Conservation (phyloP, 2,329 filamentous ascomycete species). For the Sarocladiaceae sp. region DNA sequence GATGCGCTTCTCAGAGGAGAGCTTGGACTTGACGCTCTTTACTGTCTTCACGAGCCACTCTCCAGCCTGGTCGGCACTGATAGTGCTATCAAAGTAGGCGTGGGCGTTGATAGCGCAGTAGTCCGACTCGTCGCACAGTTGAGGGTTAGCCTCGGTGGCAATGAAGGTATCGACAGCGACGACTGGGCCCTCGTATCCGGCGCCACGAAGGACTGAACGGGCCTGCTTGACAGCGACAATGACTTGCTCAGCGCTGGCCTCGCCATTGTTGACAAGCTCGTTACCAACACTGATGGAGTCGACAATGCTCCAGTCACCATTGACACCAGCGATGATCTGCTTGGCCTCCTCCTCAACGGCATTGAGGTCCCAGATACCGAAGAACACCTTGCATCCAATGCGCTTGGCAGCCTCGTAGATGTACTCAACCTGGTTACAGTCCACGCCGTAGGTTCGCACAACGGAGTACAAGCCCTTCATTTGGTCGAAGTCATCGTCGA, state of each 20-base stretch:
- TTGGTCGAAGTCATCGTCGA: conserved; percentile 59
- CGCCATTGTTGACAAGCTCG: conserved; percentile 67
- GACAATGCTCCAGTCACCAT: conserved; percentile 63
- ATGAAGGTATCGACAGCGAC: conserved; percentile 78
- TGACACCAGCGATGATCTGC: conserved; percentile 54
- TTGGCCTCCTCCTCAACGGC: conserved; percentile 53
- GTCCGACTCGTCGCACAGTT: conserved; percentile 69
- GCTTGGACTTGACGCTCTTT: conserved; percentile 33
- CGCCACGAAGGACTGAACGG: conserved; percentile 50
- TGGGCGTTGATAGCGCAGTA: conserved; percentile 80
- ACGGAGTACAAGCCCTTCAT: conserved; percentile 52
- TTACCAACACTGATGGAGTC: conserved; percentile 76
- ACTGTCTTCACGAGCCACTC: conserved; percentile 60
- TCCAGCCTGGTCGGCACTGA: conserved; percentile 58
- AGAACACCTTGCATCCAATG: conserved; percentile 67
- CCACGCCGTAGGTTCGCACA: conserved; percentile 75
- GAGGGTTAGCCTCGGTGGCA: conserved; percentile 60
- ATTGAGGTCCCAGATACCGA: conserved; percentile 66
- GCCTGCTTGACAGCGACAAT: conserved; percentile 54
- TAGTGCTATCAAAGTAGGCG: conserved; percentile 72
- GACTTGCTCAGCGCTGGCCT: conserved; percentile 49
- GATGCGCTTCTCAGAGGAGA: conserved; percentile 51
- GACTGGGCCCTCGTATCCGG: conserved; percentile 68
- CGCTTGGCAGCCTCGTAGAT: conserved; percentile 59
- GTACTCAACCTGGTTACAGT: conserved; percentile 67